A percentile compares a stretch with the other conserved stretches of the same genome.
Conservation (phyloP, 2,329 filamentous ascomycete genomes). For the Colletotrichum tanaceti region DNA sequence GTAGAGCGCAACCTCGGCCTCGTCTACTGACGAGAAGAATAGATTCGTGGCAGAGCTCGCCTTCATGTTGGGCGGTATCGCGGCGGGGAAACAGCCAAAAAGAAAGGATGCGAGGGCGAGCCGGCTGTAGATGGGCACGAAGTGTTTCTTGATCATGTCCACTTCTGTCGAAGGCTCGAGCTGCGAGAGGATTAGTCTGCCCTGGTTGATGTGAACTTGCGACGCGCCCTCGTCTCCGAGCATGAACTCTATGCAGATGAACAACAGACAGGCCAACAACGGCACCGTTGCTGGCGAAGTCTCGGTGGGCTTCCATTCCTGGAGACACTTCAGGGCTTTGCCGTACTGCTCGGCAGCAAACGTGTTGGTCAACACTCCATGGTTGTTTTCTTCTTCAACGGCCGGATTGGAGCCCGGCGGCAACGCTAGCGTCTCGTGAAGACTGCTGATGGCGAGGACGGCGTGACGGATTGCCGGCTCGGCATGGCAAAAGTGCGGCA, state of each 20-base stretch:
- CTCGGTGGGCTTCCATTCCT: conserved; percentile 49
- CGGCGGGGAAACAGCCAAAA: conserved; percentile 52
- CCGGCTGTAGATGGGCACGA: conserved; percentile 58
- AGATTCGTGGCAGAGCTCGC: conserved; percentile 44
- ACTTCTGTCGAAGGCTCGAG: conserved; percentile 48
- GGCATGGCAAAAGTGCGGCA: conserved; percentile 58
- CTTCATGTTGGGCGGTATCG: conserved; percentile 52
- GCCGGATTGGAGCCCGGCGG: neutral
- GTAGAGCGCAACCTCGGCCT: conserved; percentile 50
- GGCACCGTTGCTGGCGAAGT: conserved; percentile 45
- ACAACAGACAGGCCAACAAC: conserved; percentile 61
- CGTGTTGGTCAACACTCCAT: conserved; percentile 12
- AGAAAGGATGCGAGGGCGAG: conserved; percentile 56
- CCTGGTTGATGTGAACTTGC: conserved; percentile 58
- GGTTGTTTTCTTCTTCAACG: neutral
- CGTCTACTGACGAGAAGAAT: conserved; percentile 49
- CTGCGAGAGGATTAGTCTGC: conserved; percentile 54
- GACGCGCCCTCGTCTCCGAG: conserved; percentile 61
- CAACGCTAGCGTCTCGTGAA: conserved; percentile 53
- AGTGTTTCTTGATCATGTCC: conserved; percentile 53
- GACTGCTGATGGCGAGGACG: conserved; percentile 61
- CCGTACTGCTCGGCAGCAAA: conserved; percentile 61
- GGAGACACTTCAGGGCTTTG: conserved; percentile 58
- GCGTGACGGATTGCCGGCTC: conserved; percentile 62
- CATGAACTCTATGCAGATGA: conserved; percentile 66